Conservation (phyloP, 139 green algal species). For the Chlamydomonas eustigma region DNA sequence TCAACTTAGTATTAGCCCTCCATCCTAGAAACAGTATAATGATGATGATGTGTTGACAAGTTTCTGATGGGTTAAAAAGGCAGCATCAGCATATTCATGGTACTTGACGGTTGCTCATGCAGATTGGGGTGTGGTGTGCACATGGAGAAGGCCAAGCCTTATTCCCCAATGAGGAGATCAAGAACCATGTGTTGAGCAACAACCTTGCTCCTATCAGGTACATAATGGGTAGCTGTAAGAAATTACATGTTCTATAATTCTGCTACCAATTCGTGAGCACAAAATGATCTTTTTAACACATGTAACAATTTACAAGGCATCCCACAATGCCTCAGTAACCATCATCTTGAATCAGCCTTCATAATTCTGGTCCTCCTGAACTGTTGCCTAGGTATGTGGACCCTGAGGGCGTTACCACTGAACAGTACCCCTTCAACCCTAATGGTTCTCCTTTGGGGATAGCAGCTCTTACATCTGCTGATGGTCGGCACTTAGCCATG, state of each 20-base stretch:
- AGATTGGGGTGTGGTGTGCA: slow-evolving; percentile 93
- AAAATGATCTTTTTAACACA: too few relatives aligned
- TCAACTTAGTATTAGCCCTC: too few relatives aligned
- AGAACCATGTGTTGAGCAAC: slow-evolving; percentile 49
- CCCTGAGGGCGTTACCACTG: slow-evolving; percentile 57
- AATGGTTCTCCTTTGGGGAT: slow-evolving; percentile 95
- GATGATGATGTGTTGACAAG: too few relatives aligned
- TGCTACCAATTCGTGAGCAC: too few relatives aligned
- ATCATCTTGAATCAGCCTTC: not conserved
- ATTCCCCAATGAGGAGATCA: slow-evolving; percentile 81
- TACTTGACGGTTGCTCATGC: too few relatives aligned
- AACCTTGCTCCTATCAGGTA: slow-evolving; percentile 81
- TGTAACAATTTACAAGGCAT: not conserved
- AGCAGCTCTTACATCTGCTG: slow-evolving; percentile 81
- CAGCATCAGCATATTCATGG: too few relatives aligned
- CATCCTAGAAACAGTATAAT: too few relatives aligned
- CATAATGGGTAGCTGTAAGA: too few relatives aligned
- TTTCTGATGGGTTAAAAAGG: too few relatives aligned
- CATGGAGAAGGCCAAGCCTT: slow-evolving; percentile 92
- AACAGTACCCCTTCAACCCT: slow-evolving; percentile 93
- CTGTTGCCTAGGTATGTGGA: too few relatives aligned
- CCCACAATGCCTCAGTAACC: not conserved
- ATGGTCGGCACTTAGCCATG: slow-evolving; percentile 96
- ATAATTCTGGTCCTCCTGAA: too few relatives aligned
- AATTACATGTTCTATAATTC: too few relatives aligned